Evolutionary conservation across 148 eudicot genomes (phyloP).

Genomic region (Simmondsia chinensis): DNA sequence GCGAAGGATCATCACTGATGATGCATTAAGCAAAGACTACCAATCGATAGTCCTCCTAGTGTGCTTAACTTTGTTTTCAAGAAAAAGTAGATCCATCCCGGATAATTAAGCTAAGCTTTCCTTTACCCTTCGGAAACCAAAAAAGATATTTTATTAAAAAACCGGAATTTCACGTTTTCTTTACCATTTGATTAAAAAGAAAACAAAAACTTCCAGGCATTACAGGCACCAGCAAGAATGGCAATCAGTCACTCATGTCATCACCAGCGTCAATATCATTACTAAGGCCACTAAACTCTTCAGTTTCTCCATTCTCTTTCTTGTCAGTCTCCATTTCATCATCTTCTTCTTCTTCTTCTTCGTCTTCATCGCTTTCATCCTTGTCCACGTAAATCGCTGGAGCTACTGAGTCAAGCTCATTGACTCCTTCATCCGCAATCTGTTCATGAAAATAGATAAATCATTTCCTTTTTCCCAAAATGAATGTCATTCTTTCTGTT

Average conservation of each 20-base stretch:
- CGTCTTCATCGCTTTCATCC: conserved; percentile 62
- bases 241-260: conserved; percentile 35
- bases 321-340: conserved; percentile 79
- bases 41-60: too few species aligned
- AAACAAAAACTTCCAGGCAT: too few species aligned
- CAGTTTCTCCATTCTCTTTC: conserved; percentile 33
- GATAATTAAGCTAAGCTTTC: too few species aligned
- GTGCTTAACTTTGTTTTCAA: too few species aligned
- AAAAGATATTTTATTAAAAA: too few species aligned
- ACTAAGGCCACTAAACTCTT: conserved; percentile 38
- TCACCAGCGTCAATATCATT: conserved; percentile 48
- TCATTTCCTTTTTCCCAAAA: not conserved
- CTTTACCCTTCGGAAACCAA: too few species aligned
- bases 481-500: not conserved
- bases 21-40: too few species aligned
- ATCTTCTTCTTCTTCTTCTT: conserved; percentile 49
- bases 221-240: too few species aligned
- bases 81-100: too few species aligned
- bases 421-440: conserved; percentile 48
- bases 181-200: too few species aligned
- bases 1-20: too few species aligned
- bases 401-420: conserved; percentile 26
- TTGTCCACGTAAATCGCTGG: conserved; percentile 64
- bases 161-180: too few species aligned
- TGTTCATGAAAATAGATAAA: conserved; percentile 17